Conservation (phyloP, 2,329 filamentous ascomycete species). For the Uncinocarpus reesii region DNA sequence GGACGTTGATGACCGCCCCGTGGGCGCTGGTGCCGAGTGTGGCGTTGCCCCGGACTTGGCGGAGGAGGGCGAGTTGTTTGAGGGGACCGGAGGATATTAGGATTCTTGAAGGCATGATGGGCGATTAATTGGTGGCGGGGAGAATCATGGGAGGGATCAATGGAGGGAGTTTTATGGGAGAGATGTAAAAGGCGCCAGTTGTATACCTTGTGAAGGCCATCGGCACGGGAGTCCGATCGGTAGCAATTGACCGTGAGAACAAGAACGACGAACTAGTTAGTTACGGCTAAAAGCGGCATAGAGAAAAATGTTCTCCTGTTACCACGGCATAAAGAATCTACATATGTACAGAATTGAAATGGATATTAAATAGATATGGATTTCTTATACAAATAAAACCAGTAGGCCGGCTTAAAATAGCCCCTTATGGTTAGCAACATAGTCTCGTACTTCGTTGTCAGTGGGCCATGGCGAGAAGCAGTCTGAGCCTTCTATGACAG, state of each 20-base stretch:
- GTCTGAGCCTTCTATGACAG: slow-evolving; percentile 27
- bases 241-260: not conserved
- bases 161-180: not conserved
- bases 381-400: not conserved
- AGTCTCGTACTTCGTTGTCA: slow-evolving; percentile 32
- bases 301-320: not conserved
- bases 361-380: not conserved
- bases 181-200: not conserved
- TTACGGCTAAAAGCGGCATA: not conserved
- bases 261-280: not conserved
- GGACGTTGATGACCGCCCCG: slow-evolving; percentile 50
- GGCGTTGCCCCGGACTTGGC: slow-evolving; percentile 24
- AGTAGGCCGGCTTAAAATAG: not conserved
- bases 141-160: not conserved
- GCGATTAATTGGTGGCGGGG: too few relatives aligned
- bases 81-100: slow-evolving; percentile 20
- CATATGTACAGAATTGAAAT: not conserved
- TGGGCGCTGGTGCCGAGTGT: slow-evolving; percentile 28
- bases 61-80: slow-evolving; percentile 18
- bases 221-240: slow-evolving; percentile 10
- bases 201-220: not conserved
- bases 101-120: slow-evolving; percentile 27
- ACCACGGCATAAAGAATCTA: not conserved
- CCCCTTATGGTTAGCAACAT: slow-evolving; percentile 19
- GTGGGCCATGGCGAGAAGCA: slow-evolving; percentile 30